These are phyloP conservation scores for Orbilia blumenaviensis DNA, from an alignment of 2,329 filamentous ascomycete species.

Conservation along the genomic window DNA sequence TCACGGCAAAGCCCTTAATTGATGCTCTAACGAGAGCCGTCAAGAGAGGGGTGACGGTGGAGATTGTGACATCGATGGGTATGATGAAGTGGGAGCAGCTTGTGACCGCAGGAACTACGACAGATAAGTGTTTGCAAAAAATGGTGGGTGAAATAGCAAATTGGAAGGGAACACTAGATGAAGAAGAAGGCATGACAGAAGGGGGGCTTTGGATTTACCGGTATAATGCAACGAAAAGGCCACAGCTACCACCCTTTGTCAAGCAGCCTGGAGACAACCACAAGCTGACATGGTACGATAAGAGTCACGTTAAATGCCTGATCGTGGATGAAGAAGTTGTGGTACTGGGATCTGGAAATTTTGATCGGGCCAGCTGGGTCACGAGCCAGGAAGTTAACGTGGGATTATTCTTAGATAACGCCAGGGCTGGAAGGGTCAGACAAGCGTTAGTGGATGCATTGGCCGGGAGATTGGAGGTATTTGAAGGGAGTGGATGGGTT, in stretches of 20 bases:
- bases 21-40: conserved; percentile 71
- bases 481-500: conserved; percentile 40
- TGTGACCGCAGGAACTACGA: conserved; percentile 76
- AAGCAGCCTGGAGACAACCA: conserved; percentile 38
- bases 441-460: conserved; percentile 43
- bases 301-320: conserved; percentile 80
- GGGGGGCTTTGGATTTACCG: conserved; percentile 68
- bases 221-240: conserved; percentile 25
- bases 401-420: conserved; percentile 63
- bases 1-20: conserved; percentile 74
- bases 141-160: conserved; percentile 68
- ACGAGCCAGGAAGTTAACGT: conserved; percentile 85
- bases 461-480: conserved; percentile 52
- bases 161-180: conserved; percentile 52
- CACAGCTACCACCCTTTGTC: conserved; percentile 37
- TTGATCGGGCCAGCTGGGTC: conserved; percentile 86
- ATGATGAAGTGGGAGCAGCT: conserved; percentile 84
- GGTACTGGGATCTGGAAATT: conserved; percentile 80
- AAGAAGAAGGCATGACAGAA: conserved; percentile 12
- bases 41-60: conserved; percentile 72
- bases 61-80: conserved; percentile 72
- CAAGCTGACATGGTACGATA: conserved; percentile 67
- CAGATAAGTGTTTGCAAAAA: conserved; percentile 70
- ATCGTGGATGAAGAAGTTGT: conserved; percentile 74
- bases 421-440: conserved; percentile 60